Evolutionary conservation across 2,329 filamentous ascomycete genomes (phyloP).

Genomic region (Lachnellula hyalina): DNA sequence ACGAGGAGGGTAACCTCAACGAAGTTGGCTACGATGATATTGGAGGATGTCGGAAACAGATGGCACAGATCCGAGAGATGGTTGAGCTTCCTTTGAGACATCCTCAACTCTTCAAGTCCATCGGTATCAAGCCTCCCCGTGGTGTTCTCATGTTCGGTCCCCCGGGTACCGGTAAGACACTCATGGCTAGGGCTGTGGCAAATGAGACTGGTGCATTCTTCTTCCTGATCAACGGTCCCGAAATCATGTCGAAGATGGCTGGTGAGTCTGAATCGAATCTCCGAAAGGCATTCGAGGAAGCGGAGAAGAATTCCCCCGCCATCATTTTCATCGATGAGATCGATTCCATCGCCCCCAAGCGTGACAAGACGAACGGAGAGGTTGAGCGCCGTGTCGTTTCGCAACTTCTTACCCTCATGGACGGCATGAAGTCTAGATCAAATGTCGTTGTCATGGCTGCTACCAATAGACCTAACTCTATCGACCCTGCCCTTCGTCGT

Average conservation of each 20-base stretch:
- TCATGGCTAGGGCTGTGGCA: slow-evolving; percentile 97
- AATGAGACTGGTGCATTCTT: slow-evolving; percentile 99
- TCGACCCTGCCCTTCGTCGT: slow-evolving; percentile 93
- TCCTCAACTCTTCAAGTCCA: slow-evolving; percentile 99
- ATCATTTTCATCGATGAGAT: slow-evolving; percentile 99
- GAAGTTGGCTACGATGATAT: slow-evolving; percentile 99
- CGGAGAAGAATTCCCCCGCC: slow-evolving; percentile 97
- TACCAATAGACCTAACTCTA: slow-evolving; percentile 97
- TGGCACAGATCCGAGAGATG: slow-evolving; percentile 98
- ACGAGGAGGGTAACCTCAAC: slow-evolving; percentile 98
- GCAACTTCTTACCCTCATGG: slow-evolving; percentile 95
- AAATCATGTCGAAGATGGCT: slow-evolving; percentile 99
- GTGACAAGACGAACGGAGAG: slow-evolving; percentile 99
- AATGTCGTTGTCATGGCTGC: slow-evolving; percentile 99
- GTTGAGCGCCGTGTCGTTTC: slow-evolving; percentile 98
- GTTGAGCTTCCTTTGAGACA: slow-evolving; percentile 95
- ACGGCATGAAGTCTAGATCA: slow-evolving; percentile 98
- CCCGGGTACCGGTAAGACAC: slow-evolving; percentile 97
- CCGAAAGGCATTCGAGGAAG: slow-evolving; percentile 98
- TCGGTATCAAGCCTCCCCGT: slow-evolving; percentile 98
- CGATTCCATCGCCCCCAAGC: slow-evolving; percentile 97
- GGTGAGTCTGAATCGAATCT: slow-evolving; percentile 98
- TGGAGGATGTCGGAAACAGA: slow-evolving; percentile 98
- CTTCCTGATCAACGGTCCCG: slow-evolving; percentile 98
- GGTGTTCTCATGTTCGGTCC: slow-evolving; percentile 96